Conservation (phyloP, 2,329 filamentous ascomycete genomes). For the Fonsecaea monophora region DNA sequence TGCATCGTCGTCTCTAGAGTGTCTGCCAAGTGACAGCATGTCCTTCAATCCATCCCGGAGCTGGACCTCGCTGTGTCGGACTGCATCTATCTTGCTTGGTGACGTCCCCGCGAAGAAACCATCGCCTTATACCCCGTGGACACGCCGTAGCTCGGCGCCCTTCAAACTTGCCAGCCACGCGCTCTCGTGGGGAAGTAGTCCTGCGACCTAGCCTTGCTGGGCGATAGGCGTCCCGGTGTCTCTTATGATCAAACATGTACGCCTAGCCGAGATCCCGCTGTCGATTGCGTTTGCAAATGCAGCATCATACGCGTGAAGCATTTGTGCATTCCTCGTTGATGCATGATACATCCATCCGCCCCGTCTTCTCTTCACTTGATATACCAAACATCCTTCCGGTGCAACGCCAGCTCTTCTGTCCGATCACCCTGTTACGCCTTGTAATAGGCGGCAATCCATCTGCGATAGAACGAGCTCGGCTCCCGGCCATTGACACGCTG, state of each 20-base stretch:
- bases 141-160: neutral
- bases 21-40: neutral
- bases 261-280: neutral
- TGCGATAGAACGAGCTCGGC: too few relatives aligned
- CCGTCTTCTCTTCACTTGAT: too few relatives aligned
- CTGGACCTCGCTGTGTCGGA: neutral
- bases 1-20: neutral
- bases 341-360: too few relatives aligned
- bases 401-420: too few relatives aligned
- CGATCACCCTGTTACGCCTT: too few relatives aligned
- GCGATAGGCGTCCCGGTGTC: neutral
- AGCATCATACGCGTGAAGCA: too few relatives aligned
- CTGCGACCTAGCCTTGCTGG: neutral
- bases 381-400: too few relatives aligned
- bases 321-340: too few relatives aligned
- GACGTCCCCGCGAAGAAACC: neutral
- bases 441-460: too few relatives aligned
- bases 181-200: neutral
- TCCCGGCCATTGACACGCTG: too few relatives aligned
- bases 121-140: neutral
- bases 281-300: too few relatives aligned
- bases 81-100: neutral
- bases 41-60: neutral
- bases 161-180: neutral
- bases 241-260: neutral